phyloP scores from a whole-genome alignment of 2,329 filamentous ascomycete genomes.

The Colletotrichum scovillei region DNA sequence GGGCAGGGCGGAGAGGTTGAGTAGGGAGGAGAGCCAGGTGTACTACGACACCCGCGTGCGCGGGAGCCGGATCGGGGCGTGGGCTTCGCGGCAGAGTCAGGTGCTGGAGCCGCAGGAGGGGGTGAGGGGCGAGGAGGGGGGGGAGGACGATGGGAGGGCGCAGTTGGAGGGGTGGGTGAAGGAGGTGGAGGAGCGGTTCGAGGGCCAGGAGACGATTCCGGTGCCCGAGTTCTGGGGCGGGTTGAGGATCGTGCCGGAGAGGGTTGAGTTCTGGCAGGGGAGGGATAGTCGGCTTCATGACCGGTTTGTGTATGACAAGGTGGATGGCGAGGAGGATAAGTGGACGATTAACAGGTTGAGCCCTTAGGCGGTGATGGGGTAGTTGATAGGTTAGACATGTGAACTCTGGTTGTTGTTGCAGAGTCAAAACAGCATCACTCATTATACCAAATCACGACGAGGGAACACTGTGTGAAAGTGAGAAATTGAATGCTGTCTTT shows the following conservation, averaged over 20 bases:
- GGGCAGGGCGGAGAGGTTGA: conserved; percentile 76
- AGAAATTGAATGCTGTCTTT: conserved; percentile 13
- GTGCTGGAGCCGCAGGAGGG: conserved; percentile 66
- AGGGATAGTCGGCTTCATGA: conserved; percentile 91
- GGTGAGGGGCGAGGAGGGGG: conserved; percentile 38
- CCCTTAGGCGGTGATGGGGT: conserved; percentile 58
- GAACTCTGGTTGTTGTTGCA: not conserved
- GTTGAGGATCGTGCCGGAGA: conserved; percentile 83
- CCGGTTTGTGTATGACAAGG: conserved; percentile 85
- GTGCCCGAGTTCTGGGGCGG: conserved; percentile 97
- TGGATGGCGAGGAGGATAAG: conserved; percentile 55
- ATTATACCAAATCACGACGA: not conserved
- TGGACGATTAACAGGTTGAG: conserved; percentile 82
- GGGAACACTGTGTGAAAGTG: not conserved
- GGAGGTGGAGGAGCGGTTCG: conserved; percentile 81
- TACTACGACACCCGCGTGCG: conserved; percentile 78
- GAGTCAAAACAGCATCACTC: not conserved
- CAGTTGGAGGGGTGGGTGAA: conserved; percentile 82
- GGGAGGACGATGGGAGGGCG: conserved; percentile 73
- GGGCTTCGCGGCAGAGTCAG: conserved; percentile 90
- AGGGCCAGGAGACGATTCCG: conserved; percentile 81
- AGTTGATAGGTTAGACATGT: too few relatives aligned
- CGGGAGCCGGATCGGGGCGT: conserved; percentile 87
- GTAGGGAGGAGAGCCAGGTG: conserved; percentile 75
- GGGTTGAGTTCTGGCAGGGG: conserved; percentile 97